Conservation (phyloP, 768 basidiomycete species). For the Suillus sp. region DNA sequence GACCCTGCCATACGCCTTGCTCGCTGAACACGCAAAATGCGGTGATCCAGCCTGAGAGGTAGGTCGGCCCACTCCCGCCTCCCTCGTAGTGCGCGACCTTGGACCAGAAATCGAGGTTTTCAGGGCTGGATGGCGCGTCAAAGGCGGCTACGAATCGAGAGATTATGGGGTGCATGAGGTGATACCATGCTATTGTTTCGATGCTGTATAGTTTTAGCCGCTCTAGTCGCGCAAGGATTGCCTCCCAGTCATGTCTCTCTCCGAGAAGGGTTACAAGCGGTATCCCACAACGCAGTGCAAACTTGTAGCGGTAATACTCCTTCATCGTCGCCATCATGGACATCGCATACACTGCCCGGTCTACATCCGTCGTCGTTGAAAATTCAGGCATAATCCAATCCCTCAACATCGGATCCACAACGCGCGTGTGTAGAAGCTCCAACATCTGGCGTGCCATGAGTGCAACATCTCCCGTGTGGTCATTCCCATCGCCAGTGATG, state of each 20-base stretch:
- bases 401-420: constrained; percentile 27
- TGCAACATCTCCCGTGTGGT: constrained; percentile 32
- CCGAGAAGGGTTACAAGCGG: constrained; percentile 27
- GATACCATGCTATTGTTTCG: constrained; percentile 22
- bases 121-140: constrained; percentile 25
- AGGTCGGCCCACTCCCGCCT: constrained; percentile 30
- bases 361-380: constrained; percentile 32
- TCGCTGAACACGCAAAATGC: constrained; percentile 40
- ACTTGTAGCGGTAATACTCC: constrained; percentile 22
- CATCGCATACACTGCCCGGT: constrained; percentile 28
- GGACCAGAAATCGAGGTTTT: constrained; percentile 43
- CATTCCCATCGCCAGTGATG: constrained; percentile 15
- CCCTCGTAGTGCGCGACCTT: constrained; percentile 32
- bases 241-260: constrained; percentile 24
- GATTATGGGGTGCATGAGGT: constrained; percentile 32
- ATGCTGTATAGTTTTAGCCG: constrained; percentile 24
- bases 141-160: constrained; percentile 30
- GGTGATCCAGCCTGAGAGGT: constrained; percentile 44
- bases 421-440: constrained; percentile 24
- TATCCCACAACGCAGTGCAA: constrained; percentile 18
- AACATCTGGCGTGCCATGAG: constrained; percentile 28
- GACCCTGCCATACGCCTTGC: constrained; percentile 37
- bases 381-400: constrained; percentile 34
- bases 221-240: constrained; percentile 23
- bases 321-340: constrained; percentile 33